These are phyloP conservation scores for Eutypa lata DNA, from an alignment of 2,329 filamentous ascomycete genomes.

Conservation along the genomic window DNA sequence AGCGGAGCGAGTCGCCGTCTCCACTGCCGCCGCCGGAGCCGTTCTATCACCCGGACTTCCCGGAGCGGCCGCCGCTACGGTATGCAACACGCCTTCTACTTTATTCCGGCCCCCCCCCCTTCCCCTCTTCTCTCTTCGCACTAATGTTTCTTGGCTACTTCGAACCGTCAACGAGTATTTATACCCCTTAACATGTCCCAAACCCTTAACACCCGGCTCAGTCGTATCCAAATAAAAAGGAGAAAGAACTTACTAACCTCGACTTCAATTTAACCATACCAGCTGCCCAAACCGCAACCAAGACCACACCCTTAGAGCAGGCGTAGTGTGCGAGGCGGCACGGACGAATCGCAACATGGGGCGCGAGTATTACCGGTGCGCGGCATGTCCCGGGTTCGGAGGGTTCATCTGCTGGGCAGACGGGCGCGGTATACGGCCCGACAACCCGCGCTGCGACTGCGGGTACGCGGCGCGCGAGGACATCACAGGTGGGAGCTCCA, in stretches of 20 bases:
- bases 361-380: conserved; percentile 9
- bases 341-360: conserved; percentile 1
- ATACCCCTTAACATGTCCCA: too few relatives aligned
- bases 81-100: too few relatives aligned
- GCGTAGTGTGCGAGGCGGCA: conserved; percentile 1
- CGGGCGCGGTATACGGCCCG: background rate
- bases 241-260: too few relatives aligned
- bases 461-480: conserved; percentile 8
- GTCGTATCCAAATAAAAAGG: too few relatives aligned
- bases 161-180: too few relatives aligned
- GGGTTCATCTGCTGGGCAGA: conserved; percentile 16
- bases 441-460: conserved; percentile 10
- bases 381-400: conserved; percentile 1
- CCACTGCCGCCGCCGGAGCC: background rate
- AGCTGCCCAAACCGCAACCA: background rate
- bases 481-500: background rate
- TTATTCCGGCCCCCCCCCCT: too few relatives aligned
- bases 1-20: background rate
- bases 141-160: too few relatives aligned
- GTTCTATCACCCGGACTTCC: conserved; percentile 9
- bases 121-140: too few relatives aligned
- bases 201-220: too few relatives aligned
- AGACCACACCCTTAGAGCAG: background rate
- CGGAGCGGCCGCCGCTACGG: conserved; percentile 5
- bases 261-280: too few relatives aligned